Evolutionary conservation across 164 flowering plant genomes (phyloP), one percentile per base, ranked within the genome.

Genomic region (Hamamelis virginiana): DNA sequence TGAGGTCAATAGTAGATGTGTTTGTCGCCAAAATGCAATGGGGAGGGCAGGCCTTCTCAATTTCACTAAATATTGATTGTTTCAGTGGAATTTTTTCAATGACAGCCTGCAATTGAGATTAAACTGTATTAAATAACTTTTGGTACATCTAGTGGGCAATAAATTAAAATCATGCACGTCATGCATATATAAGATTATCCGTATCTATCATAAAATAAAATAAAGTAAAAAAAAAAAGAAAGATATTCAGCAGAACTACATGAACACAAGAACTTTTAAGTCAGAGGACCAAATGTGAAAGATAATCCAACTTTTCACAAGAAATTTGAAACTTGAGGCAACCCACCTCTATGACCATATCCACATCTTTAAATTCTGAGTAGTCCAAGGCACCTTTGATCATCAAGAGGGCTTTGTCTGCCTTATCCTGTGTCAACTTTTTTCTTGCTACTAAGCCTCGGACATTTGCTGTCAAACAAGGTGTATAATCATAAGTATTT

Each of bases 261-360:
- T 33, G 41, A 33, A 33, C 41, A 33, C 41, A 33, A 33, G 41
- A 33, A 2, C 41, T 33, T 6, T n/a, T 48, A 5, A 51, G n/a
- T 9, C 8, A 16, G 19, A 48, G 3, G 0, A 43, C 5, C 9
- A 21, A 2, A 22, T 9, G 9, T 38, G 23, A 33, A 62, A 41
- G 47, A 66, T 15, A 66, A 33, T 15, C 16, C 25, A 38, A 66
- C 19, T 19, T 33, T 18, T 22, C 19, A 46, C 5, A 62, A 14
- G 69, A 44, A 33, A 33, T 33, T 33, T 33, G 41, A 33, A 33
- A 58, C 16, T 56, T 59, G 27, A 23, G 19, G 61, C 47, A 26
- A 38, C 81, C 25, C 43, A 91, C 99, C 96, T 92, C 99, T 62
- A 95, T 92, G 80, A 95, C 97, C 96, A 95, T 85, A 76, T 95